Evolutionary conservation across 225 moss, liverwort and hornwort species (phyloP).

Genomic region (Climacium dendroides): DNA sequence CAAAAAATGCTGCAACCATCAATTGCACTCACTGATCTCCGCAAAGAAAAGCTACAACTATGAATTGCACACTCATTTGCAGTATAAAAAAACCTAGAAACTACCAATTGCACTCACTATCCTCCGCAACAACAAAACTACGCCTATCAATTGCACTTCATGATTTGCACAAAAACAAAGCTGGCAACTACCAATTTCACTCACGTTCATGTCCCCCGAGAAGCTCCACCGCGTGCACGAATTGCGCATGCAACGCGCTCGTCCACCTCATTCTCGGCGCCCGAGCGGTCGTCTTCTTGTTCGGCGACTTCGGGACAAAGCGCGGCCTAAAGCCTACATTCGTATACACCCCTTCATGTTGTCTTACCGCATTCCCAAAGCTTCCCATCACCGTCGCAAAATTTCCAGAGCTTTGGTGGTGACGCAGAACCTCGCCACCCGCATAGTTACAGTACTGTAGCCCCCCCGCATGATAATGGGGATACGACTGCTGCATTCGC

Average conservation of each 20-base stretch:
- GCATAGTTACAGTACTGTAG: neutral
- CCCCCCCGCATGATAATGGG: neutral
- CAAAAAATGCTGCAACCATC: neutral
- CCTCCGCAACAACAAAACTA: neutral
- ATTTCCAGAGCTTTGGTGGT: neutral
- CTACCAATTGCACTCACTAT: neutral
- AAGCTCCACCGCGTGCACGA: constrained; percentile 81
- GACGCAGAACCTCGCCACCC: neutral
- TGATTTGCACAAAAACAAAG: neutral
- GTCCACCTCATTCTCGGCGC: constrained; percentile 96
- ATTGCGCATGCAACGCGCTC: constrained; percentile 54
- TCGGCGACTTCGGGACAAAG: constrained; percentile 49
- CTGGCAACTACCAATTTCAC: neutral
- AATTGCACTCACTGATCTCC: neutral
- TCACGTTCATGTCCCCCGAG: constrained; percentile 89
- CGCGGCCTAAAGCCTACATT: constrained; percentile 43
- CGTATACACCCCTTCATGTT: neutral
- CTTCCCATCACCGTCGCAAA: neutral
- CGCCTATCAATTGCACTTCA: neutral
- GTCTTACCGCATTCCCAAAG: neutral
- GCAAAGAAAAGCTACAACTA: neutral
- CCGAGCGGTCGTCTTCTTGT: constrained; percentile 50
- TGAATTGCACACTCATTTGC: neutral
- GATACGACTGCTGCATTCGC: neutral
- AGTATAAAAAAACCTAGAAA: neutral